phyloP scores from a whole-genome alignment of 2,329 filamentous ascomycete genomes.

The Fulvia fulva region DNA sequence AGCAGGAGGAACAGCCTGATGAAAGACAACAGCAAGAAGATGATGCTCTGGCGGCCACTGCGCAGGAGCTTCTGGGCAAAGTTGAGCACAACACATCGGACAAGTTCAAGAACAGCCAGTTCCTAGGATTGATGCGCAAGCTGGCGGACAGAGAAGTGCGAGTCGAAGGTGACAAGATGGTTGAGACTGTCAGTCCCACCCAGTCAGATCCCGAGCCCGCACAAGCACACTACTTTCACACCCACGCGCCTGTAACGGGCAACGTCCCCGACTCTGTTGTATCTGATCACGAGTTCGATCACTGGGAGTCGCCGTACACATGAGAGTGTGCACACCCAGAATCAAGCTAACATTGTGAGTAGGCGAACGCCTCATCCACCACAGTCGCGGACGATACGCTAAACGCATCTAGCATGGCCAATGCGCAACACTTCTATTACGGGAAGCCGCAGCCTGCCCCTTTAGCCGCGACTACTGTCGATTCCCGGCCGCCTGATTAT shows the following conservation, averaged over 20 bases:
- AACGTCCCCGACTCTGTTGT: slow-evolving; percentile 17
- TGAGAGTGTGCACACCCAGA: slow-evolving; percentile 10
- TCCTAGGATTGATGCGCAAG: slow-evolving; percentile 71
- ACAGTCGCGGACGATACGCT: slow-evolving; percentile 25
- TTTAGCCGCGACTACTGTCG: slow-evolving; percentile 18
- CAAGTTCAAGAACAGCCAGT: slow-evolving; percentile 76
- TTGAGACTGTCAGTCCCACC: slow-evolving; percentile 45
- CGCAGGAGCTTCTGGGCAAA: slow-evolving; percentile 64
- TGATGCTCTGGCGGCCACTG: slow-evolving; percentile 68
- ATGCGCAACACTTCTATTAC: slow-evolving; percentile 22
- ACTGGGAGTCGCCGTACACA: slow-evolving; percentile 33
- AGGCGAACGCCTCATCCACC: slow-evolving; percentile 24
- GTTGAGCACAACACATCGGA: slow-evolving; percentile 64
- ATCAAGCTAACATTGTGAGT: slow-evolving; percentile 28
- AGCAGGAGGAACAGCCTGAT: slow-evolving; percentile 13
- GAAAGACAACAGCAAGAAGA: slow-evolving; percentile 41
- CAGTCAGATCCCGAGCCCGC: slow-evolving; percentile 16
- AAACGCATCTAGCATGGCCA: slow-evolving; percentile 24
- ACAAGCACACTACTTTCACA: slow-evolving; percentile 14
- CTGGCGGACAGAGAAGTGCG: slow-evolving; percentile 68
- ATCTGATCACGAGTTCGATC: slow-evolving; percentile 30
- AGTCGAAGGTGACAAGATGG: slow-evolving; percentile 67
- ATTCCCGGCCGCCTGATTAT: slow-evolving; percentile 25
- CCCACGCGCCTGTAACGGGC: slow-evolving; percentile 12
- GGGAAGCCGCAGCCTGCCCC: slow-evolving; percentile 23